Evolutionary conservation across 1,284 basidiomycete species (phyloP).

Genomic region (Cystobasidium slooffiae): DNA sequence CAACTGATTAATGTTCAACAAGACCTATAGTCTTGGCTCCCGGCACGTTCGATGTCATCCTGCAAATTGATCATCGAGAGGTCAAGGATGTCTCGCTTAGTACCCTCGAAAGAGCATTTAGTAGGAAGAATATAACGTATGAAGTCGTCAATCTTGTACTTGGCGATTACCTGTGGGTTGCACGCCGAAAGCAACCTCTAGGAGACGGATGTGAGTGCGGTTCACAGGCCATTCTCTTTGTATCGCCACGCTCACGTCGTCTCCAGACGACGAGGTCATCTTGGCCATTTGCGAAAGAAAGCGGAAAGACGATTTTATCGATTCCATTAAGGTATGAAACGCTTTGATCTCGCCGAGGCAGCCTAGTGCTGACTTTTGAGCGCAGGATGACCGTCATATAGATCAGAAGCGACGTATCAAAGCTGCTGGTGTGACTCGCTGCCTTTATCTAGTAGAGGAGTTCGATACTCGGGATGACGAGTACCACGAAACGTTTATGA

Average conservation of each 20-base stretch:
- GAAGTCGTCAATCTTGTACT: conserved; percentile 6
- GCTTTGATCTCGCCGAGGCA: not conserved
- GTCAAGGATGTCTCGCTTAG: not conserved
- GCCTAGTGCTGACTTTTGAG: not conserved
- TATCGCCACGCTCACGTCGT: not conserved
- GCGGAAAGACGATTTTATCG: conserved; percentile 25
- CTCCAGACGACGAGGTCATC: conserved; percentile 22
- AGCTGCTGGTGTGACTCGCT: conserved; percentile 22
- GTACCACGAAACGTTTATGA: conserved; percentile 13
- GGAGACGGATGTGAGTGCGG: conserved; percentile 24
- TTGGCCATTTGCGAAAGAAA: conserved; percentile 32
- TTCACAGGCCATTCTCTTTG: too few relatives aligned
- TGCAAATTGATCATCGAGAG: conserved; percentile 31
- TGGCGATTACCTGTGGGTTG: conserved; percentile 35
- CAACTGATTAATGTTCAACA: not conserved
- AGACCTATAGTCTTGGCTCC: conserved; percentile 12
- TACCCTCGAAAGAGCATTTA: conserved; percentile 1
- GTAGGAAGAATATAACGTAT: not conserved
- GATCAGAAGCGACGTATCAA: conserved; percentile 37
- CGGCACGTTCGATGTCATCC: conserved; percentile 6
- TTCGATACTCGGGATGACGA: not conserved
- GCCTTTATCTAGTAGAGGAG: conserved; percentile 31
- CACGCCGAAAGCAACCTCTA: conserved; percentile 3
- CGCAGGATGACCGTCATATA: conserved; percentile 10
- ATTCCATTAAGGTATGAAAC: conserved; percentile 20